Evolutionary conservation across 1,284 basidiomycete genomes (phyloP), one percentile per base, ranked within the genome.

Genomic region (Malassezia nana): DNA sequence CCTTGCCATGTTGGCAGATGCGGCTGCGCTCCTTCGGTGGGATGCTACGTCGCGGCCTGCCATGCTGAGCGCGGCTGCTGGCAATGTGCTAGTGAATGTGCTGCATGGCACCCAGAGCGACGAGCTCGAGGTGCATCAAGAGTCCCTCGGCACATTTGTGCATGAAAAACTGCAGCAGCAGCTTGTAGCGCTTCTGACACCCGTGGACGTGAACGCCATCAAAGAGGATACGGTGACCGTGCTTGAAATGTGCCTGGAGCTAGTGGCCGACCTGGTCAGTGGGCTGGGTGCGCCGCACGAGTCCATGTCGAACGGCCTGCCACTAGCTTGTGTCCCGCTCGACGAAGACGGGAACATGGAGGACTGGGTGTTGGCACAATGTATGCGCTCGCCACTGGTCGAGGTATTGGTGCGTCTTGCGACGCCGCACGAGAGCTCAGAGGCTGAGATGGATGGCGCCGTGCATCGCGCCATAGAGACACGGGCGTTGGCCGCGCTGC

Each of bases 231-330:
- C 33, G 10, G 18, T 20, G 32, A n/a, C 31, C 33, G n/a, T 25
- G 18, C 26, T 42, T 7, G 50, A 41, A n/a, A 26, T 28, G 25
- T 41, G 45, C 22, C 24, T 47, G 22, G 69, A 72, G 38, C 50
- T 69, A 4, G 35, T 71, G 2, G 65, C 67, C 13, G 69, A 72
- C 50, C 48, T 69, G 52, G 59, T 58, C 12, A 62, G 50, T 12
- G 24, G 44, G 33, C 25, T 67, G 3, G 31, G 31, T 42, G 24
- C 26, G 13, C 24, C 22, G 22, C 40, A 16, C 12, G 40, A 42
- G 13, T 8, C 40, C 3, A 9, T 57, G 15, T 50, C 40, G 1
- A 46, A 29, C 6, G 40, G 26, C 40, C n/a, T 13, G 24, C 22
- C 22, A 13, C 15, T 42, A 15, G 40, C 22, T 8, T 16, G 24